These are phyloP conservation scores for Leccinum barrowsii DNA, from an alignment of 768 basidiomycete genomes.

Conservation along the genomic window DNA sequence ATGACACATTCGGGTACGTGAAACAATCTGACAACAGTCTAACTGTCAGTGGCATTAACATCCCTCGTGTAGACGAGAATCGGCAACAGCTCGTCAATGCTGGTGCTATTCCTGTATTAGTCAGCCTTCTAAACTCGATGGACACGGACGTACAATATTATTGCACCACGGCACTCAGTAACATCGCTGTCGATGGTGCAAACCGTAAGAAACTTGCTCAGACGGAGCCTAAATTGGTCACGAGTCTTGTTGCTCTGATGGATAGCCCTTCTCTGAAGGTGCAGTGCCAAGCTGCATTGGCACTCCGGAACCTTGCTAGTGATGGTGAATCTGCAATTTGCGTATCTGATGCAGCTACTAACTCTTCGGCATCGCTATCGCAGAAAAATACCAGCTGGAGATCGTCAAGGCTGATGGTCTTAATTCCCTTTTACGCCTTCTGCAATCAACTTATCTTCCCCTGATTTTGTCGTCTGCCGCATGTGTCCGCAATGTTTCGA, in stretches of 20 bases:
- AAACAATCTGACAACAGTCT: neutral
- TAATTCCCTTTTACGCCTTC: slow-evolving; percentile 84
- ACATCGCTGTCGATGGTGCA: slow-evolving; percentile 94
- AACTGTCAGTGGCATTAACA: slow-evolving; percentile 3
- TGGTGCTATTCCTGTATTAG: slow-evolving; percentile 96
- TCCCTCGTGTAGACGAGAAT: slow-evolving; percentile 77
- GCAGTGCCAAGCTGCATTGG: slow-evolving; percentile 96
- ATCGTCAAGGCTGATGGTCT: slow-evolving; percentile 96
- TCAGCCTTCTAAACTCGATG: slow-evolving; percentile 87
- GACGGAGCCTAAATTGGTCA: slow-evolving; percentile 91
- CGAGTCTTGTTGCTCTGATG: slow-evolving; percentile 93
- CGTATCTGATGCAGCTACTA: slow-evolving; percentile 17
- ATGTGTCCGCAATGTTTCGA: slow-evolving; percentile 98
- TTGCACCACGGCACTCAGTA: slow-evolving; percentile 96
- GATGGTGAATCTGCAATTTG: slow-evolving; percentile 57
- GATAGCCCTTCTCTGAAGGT: slow-evolving; percentile 97
- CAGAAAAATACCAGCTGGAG: slow-evolving; percentile 98
- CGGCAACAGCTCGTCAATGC: slow-evolving; percentile 97
- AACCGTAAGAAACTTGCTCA: slow-evolving; percentile 95
- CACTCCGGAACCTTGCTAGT: slow-evolving; percentile 92
- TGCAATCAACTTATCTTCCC: slow-evolving; percentile 95
- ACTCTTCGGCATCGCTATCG: neutral
- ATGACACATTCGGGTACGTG: slow-evolving; percentile 96
- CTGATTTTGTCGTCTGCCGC: slow-evolving; percentile 97
- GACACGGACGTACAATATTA: slow-evolving; percentile 99